phyloP scores from a whole-genome alignment of 768 basidiomycete genomes.

The Favolaschia claudopus region DNA sequence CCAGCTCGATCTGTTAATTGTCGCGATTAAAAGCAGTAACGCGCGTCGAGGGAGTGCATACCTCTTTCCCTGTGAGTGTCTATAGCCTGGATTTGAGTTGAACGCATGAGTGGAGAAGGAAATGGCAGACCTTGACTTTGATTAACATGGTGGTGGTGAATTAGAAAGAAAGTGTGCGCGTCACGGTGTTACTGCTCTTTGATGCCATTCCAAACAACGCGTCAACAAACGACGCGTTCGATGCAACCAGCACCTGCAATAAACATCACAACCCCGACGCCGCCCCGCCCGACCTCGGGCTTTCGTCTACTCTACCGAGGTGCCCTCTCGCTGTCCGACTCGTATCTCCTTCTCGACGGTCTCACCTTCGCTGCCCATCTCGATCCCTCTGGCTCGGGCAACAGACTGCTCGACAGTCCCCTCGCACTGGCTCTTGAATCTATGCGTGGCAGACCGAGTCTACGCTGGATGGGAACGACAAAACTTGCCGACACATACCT shows the following conservation, averaged over 20 bases:
- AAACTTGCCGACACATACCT: constrained; percentile 63
- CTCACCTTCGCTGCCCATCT: constrained; percentile 69
- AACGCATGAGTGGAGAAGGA: constrained; percentile 6
- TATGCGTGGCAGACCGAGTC: constrained; percentile 76
- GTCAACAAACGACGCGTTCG: no score
- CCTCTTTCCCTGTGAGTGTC: constrained; percentile 99
- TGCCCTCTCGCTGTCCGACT: constrained; percentile 76
- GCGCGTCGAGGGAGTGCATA: constrained; percentile 38
- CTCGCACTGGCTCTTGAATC: constrained; percentile 78
- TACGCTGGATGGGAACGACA: constrained; percentile 64
- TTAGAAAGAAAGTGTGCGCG: constrained; percentile 14
- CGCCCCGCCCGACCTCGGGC: constrained; percentile 26
- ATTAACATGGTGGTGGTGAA: constrained; percentile 67
- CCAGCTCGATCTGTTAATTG: constrained; percentile 82
- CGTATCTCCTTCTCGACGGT: constrained; percentile 74
- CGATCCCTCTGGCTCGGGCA: constrained; percentile 45
- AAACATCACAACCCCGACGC: constrained; percentile 29
- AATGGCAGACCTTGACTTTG: constrained; percentile 78
- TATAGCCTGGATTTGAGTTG: constrained; percentile 39
- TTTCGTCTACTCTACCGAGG: constrained; percentile 80
- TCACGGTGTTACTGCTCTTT: no score
- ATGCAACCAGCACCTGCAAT: constrained; percentile 2
- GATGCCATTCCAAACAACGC: neutral
- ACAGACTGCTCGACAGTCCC: constrained; percentile 67
- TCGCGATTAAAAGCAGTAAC: constrained; percentile 11